phyloP scores from a whole-genome alignment of 306 rosid genomes.

The Ormosia semicastrata region DNA sequence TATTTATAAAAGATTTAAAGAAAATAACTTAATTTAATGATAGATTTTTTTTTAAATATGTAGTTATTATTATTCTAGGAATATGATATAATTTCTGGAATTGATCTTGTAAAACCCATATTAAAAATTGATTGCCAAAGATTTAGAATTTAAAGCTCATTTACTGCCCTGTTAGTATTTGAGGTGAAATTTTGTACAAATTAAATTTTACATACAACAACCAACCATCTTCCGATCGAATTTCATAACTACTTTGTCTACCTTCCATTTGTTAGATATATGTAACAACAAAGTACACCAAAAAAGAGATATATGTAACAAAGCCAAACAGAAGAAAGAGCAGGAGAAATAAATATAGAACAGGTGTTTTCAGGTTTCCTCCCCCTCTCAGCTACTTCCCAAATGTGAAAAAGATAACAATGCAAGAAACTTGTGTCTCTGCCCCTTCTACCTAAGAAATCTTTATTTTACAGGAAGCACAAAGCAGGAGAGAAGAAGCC shows the following conservation, averaged over 20 bases:
- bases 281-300: not conserved
- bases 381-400: not conserved
- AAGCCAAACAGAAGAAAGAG: not conserved
- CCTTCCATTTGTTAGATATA: not conserved
- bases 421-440: slow-evolving; percentile 24
- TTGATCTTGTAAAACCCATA: not conserved
- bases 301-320: not conserved
- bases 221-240: not conserved
- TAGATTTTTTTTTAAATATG: too few species aligned
- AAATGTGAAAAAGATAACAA: not conserved
- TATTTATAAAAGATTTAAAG: too few species aligned
- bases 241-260: not conserved
- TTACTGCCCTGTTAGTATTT: not conserved
- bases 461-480: slow-evolving; percentile 10
- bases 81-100: not conserved
- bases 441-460: slow-evolving; percentile 11
- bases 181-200: not conserved
- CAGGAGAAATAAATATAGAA: slow-evolving; percentile 17
- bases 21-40: too few species aligned
- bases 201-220: not conserved
- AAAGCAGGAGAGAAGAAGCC: slow-evolving; percentile 12
- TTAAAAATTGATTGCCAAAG: not conserved
- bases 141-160: not conserved
- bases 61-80: too few species aligned
- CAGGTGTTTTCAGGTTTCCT: slow-evolving; percentile 21